Base-by-base conservation (phyloP, 305 asterid species). In the Solanum hybrid region DNA sequence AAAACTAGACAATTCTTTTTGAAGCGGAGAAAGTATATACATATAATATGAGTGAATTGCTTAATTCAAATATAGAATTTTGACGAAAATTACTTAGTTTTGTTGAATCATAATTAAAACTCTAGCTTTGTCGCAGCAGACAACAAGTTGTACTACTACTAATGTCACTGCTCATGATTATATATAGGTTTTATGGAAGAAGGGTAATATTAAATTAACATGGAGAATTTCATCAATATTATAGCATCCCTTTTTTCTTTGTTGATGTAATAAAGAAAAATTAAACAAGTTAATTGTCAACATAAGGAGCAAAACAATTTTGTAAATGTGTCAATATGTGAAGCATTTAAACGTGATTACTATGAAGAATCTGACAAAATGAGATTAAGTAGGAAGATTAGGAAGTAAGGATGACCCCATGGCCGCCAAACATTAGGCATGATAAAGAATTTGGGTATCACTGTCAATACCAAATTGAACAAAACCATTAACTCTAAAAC, bases 321-420 rank as follows among this genome's bases (percentile, higher is more conserved):
- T 81, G 10, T 42, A 81, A 80, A 42, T 81, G 71, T 84, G 73
- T 84, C 31, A 51, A 51, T 84, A 31, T 29, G 75, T 51, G 87
- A 84, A 36, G 87, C 40, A 84, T 9, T 29, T 84, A 84, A 84
- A 35, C 87, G 60, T 84, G 73, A 84, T 51, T 84, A 84, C 3
- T 84, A 20, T 5, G 29, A 31, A 26, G n/a, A 10, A 29, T 81
- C 86, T 81, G 72, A 84, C 87, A 51, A 84, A 84, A 84, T 51
- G 31, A 84, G 29, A 51, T 29, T 84, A 46, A 84, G 87, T 84
- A 27, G 87, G 40, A 82, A 16, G 40, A 82, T 82, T 46, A 82
- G 87, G 38, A 84, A 26, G 69, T 40, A 81, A 84, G 87, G 87
- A 71, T 51, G 87, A 17, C 75, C 87, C 87, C 87, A 84, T 10